Base-by-base conservation (phyloP, 129 eudicot species). In the Centaurea solstitialis region DNA sequence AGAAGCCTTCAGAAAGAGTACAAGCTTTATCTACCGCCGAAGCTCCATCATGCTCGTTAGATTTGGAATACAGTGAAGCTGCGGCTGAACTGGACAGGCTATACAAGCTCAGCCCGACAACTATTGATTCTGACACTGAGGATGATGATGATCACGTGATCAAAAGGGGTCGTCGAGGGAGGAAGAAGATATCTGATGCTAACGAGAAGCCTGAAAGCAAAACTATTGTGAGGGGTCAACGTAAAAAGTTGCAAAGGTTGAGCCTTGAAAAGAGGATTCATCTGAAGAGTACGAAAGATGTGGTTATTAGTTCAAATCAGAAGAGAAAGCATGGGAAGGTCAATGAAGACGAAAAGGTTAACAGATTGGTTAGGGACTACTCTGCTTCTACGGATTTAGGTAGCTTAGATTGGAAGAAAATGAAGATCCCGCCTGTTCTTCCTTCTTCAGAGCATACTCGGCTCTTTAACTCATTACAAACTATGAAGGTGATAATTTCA, bases 361-460 rank as follows among this genome's bases (percentile, higher is more conserved):
- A 91, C 76, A 87, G 85, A 82, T 85, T 96, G 78, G 89, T 96
- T 64, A 89, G 87, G 71, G 96, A 88, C n/a, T 81, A 93, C 82
- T 88, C 98, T 0, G 80, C 61, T 68, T 89, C 98, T 30, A 81
- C 93, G 5, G 89, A 93, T 64, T 84, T 93, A 73, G 91, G 80
- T 72, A 89, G 93, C 90, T 81, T 88, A 38, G 96, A 96, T 70
- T 96, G 99, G 99, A 96, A 91, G 89, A 96, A 85, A 76, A 93
- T 93, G 99, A 96, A 96, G 90, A 96, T 96, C 33, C 99, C 99
- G 0, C 93, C 98, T 0, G 98, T 93, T 79, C 99, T 96, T 85
- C 87, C 99, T 73, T 93, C 97, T 76, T 88, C 97, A 28, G 98
- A 96, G 81, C 96, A 96, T 76, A 78, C 75, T 53, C 93, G 97